These are phyloP conservation scores for Suillus alpinus DNA, from an alignment of 768 basidiomycete genomes.

Conservation along the genomic window DNA sequence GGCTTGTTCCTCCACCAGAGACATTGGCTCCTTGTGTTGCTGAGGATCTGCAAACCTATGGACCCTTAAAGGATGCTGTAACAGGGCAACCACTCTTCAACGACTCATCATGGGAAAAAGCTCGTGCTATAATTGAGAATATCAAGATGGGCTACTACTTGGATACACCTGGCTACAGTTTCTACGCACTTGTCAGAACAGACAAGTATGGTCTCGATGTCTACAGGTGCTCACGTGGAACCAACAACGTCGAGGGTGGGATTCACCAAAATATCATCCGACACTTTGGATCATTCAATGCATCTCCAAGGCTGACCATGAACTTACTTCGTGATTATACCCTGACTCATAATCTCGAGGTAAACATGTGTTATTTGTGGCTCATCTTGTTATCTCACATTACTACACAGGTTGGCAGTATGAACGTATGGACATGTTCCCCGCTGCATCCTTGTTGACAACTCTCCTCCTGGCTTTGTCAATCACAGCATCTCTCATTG, in stretches of 20 bases:
- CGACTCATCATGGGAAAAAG: constrained; percentile 25
- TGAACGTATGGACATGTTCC: no score
- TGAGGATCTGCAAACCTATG: constrained; percentile 29
- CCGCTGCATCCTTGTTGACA: no score
- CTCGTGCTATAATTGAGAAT: constrained; percentile 27
- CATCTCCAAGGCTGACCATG: constrained; percentile 21
- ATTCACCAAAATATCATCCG: constrained; percentile 30
- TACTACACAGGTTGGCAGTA: constrained; percentile 17
- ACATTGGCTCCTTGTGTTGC: constrained; percentile 24
- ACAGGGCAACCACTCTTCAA: constrained; percentile 31
- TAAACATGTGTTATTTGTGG: neutral
- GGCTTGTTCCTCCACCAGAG: constrained; percentile 32
- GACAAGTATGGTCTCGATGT: constrained; percentile 16
- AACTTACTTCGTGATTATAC: constrained; percentile 20
- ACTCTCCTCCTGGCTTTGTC: no score
- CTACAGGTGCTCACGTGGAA: constrained; percentile 22
- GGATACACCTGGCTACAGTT: constrained; percentile 29
- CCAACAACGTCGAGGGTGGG: constrained; percentile 34
- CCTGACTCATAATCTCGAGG: constrained; percentile 26
- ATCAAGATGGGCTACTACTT: constrained; percentile 26
- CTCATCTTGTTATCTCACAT: neutral
- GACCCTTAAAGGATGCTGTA: constrained; percentile 31
- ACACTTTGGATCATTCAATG: constrained; percentile 13
- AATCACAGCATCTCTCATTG: no score
- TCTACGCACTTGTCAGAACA: constrained; percentile 16